A percentile compares a stretch with the other conserved stretches of the same genome.
These are phyloP conservation scores for Corymbia maculata DNA, from an alignment of 345 rosid genomes.

Conservation along the genomic window DNA sequence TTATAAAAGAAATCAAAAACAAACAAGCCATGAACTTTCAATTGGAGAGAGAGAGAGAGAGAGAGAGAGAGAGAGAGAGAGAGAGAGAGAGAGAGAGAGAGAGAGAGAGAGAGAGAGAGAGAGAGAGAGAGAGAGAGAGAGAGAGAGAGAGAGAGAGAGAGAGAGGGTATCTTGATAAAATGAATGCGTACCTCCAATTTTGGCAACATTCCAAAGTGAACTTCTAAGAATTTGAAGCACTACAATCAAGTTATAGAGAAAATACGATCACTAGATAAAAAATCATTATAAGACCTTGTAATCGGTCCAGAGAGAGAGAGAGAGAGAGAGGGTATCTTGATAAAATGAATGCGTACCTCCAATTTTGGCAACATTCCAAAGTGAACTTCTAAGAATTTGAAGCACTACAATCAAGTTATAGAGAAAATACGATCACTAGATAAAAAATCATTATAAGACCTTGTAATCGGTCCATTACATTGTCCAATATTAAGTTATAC, in stretches of 20 bases:
- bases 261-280: rapidly evolving
- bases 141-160: rapidly evolving
- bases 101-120: no score
- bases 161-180: rapidly evolving
- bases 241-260: rapidly evolving
- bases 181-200: neutral
- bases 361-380: neutral
- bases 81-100: no score
- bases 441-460: neutral
- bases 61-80: no score
- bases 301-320: rapidly evolving
- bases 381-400: rapidly evolving
- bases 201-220: neutral
- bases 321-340: rapidly evolving
- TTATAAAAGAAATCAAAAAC: neutral
- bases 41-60: neutral
- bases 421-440: rapidly evolving
- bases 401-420: rapidly evolving
- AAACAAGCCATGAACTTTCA: neutral
- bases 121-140: no score
- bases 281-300: neutral
- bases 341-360: neutral
- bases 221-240: rapidly evolving
- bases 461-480: rapidly evolving
- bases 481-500: neutral